These are phyloP conservation scores for Lachnellula arida DNA, from an alignment of 2,329 filamentous ascomycete genomes.

Conservation along the genomic window DNA sequence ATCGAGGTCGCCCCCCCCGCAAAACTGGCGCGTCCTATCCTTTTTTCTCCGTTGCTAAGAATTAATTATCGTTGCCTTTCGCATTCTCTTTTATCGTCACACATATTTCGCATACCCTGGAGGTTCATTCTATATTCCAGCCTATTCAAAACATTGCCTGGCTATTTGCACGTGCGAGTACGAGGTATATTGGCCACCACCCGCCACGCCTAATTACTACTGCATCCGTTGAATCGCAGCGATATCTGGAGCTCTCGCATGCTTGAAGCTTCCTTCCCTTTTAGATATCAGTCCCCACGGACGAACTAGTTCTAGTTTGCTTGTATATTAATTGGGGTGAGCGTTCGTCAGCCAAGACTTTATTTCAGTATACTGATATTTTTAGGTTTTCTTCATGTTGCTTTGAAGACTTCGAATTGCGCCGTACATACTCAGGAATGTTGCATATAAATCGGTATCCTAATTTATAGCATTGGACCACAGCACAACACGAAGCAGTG, in stretches of 20 bases:
- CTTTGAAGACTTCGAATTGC: slow-evolving; percentile 10
- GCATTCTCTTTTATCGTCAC: slow-evolving; percentile 12
- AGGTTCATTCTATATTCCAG: slow-evolving; percentile 19
- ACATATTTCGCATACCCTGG: slow-evolving; percentile 25
- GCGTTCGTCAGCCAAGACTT: slow-evolving; percentile 5
- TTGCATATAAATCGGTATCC: slow-evolving; percentile 14
- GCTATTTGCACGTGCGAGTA: slow-evolving; percentile 19
- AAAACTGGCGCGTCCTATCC: slow-evolving; percentile 12
- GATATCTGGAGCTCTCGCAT: slow-evolving; percentile 7
- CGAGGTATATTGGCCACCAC: slow-evolving; percentile 20
- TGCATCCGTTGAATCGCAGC: slow-evolving; percentile 11
- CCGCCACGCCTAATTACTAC: slow-evolving; percentile 13
- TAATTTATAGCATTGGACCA: slow-evolving; percentile 25
- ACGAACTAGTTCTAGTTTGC: slow-evolving; percentile 10
- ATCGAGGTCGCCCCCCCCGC: slow-evolving; percentile 6
- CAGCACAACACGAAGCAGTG: slow-evolving; percentile 14
- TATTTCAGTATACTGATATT: slow-evolving; percentile 10
- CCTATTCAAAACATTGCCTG: slow-evolving; percentile 14
- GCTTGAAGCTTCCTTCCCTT: slow-evolving; percentile 11
- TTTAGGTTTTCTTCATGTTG: slow-evolving; percentile 15
- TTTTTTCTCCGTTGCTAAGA: slow-evolving; percentile 12
- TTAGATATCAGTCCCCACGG: slow-evolving; percentile 26
- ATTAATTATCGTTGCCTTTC: slow-evolving; percentile 14
- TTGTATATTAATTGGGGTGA: slow-evolving; percentile 15
- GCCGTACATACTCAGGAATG: slow-evolving; percentile 20